Evolutionary conservation across 177 flowering plant species (phyloP).

Genomic region (Telopea speciosissima): DNA sequence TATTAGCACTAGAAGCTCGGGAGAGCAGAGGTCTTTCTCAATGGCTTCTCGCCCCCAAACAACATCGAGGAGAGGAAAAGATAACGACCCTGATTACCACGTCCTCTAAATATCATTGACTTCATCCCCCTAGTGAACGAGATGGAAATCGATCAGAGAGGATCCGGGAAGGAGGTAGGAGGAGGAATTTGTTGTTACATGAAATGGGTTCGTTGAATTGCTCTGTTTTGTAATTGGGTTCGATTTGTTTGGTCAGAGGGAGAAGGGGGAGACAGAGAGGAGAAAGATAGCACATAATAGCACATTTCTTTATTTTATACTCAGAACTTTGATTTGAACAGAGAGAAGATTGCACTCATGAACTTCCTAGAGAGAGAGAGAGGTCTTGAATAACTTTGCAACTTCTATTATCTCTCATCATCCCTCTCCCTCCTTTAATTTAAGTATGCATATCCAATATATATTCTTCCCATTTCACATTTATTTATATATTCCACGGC

Average conservation of each 20-base stretch:
- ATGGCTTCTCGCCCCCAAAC: constrained; percentile 20
- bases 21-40: constrained; percentile 27
- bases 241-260: neutral
- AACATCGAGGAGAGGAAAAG: constrained; percentile 21
- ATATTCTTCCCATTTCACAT: too few species aligned
- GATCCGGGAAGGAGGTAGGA: neutral
- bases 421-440: too few species aligned
- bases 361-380: too few species aligned
- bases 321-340: too few species aligned
- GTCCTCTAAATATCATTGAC: constrained; percentile 15
- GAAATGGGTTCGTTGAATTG: neutral
- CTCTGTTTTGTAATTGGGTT: neutral
- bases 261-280: neutral
- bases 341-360: too few species aligned
- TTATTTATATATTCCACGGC: too few species aligned
- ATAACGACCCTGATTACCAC: constrained; percentile 22
- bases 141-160: neutral
- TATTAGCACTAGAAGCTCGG: constrained; percentile 19
- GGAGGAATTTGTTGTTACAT: neutral
- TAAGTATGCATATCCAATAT: too few species aligned
- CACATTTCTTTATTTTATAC: too few species aligned
- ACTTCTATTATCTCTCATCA: too few species aligned
- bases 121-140: neutral
- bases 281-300: neutral
- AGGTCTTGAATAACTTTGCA: too few species aligned